Percentiles rank a stretch among this genome's conserved stretches.
Conservation (phyloP, 441 rosid species). For the Bocquillonia castaneifolia region DNA sequence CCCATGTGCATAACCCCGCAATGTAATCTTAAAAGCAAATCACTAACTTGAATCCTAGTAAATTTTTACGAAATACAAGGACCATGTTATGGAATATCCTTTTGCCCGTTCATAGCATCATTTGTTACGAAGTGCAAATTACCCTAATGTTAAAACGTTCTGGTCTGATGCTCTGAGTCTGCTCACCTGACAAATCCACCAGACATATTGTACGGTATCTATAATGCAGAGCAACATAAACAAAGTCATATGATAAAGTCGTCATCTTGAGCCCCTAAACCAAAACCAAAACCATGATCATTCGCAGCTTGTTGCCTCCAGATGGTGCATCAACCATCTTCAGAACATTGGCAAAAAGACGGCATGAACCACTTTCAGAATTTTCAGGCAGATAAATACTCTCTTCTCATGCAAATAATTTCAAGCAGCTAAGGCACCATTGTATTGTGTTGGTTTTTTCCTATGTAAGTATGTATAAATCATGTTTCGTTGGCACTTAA, state of each 20-base stretch:
- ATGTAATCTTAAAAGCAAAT: not conserved
- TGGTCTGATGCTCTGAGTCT: not conserved
- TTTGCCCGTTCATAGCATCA: not conserved
- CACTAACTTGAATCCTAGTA: not conserved
- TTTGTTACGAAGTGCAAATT: not conserved
- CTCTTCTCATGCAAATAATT: too few relatives aligned
- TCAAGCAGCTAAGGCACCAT: too few relatives aligned
- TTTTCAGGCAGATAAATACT: too few relatives aligned
- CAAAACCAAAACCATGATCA: not conserved
- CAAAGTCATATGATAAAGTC: not conserved
- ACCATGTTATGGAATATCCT: not conserved
- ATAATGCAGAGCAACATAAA: not conserved
- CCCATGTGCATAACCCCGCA: slow-evolving; percentile 5
- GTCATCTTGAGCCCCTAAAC: not conserved
- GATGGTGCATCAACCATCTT: too few relatives aligned
- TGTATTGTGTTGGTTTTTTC: too few relatives aligned
- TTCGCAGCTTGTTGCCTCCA: too few relatives aligned
- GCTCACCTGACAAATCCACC: not conserved
- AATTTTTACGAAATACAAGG: not conserved
- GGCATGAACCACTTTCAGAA: too few relatives aligned
- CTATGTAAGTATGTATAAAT: too few relatives aligned
- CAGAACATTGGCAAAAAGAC: too few relatives aligned
- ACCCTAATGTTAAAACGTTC: not conserved
- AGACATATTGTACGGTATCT: not conserved
- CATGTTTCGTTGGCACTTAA: too few relatives aligned